A percentile compares a stretch with the other conserved stretches of the same genome.
phyloP scores from a whole-genome alignment of 164 flowering plant species.

The Saururus chinensis region DNA sequence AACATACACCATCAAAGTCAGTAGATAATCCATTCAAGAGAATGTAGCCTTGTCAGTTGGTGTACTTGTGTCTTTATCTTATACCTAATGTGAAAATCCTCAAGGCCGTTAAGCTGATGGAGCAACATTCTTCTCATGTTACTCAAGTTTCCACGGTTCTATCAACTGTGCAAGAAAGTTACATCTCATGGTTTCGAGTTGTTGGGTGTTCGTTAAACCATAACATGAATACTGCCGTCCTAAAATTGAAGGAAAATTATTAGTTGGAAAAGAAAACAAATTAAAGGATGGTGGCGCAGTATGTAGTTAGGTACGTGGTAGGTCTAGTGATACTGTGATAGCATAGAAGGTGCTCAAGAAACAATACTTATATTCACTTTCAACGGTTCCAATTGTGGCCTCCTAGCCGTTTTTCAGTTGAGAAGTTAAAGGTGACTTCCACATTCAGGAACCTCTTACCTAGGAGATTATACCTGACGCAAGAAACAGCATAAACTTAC shows the following conservation, averaged over 20 bases:
- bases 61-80: not conserved
- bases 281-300: not conserved
- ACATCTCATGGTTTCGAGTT: not conserved
- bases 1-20: not conserved
- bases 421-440: constrained; percentile 20
- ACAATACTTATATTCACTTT: constrained; percentile 9
- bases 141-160: not conserved
- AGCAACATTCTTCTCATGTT: not conserved
- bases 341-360: constrained; percentile 8
- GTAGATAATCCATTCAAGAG: not conserved
- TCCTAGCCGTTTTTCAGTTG: constrained; percentile 25
- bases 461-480: not conserved
- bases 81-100: not conserved
- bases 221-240: not conserved
- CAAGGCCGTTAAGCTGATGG: not conserved
- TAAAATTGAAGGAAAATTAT: not conserved
- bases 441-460: constrained; percentile 13
- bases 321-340: constrained; percentile 12
- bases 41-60: not conserved
- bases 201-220: not conserved
- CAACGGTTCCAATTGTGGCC: constrained; percentile 15
- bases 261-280: too few relatives aligned
- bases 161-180: not conserved
- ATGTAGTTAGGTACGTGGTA: constrained; percentile 14
- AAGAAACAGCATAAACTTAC: not conserved